Conservation (phyloP, 164 flowering plant species). For the Liquidambar formosana region DNA sequence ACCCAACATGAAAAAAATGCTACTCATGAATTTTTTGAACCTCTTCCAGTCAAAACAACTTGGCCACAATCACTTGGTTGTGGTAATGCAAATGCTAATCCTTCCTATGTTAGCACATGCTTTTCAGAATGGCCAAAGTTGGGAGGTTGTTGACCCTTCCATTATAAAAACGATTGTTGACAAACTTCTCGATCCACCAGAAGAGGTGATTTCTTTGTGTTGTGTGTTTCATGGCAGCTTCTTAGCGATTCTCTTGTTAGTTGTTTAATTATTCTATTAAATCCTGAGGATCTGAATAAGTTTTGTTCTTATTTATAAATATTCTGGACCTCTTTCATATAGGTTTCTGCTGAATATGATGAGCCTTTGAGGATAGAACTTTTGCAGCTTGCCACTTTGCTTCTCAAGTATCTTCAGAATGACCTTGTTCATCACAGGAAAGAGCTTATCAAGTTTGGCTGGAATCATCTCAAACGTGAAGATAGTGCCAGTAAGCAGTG, state of each 20-base stretch:
- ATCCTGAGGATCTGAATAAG: background rate
- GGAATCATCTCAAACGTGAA: constrained; percentile 99
- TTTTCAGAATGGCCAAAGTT: constrained; percentile 86
- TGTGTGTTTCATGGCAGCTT: background rate
- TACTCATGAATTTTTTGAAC: constrained; percentile 75
- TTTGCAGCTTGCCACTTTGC: constrained; percentile 94
- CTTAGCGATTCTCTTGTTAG: constrained; percentile 1
- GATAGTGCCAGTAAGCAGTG: constrained; percentile 99
- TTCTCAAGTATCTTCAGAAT: constrained; percentile 91
- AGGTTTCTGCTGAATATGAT: constrained; percentile 98
- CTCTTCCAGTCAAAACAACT: constrained; percentile 91
- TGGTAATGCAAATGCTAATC: constrained; percentile 97
- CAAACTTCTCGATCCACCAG: constrained; percentile 98
- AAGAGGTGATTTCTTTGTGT: constrained; percentile 62
- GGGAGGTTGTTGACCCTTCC: constrained; percentile 91
- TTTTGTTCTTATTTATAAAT: background rate
- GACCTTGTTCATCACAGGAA: constrained; percentile 97
- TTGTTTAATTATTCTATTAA: background rate
- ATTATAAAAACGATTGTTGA: constrained; percentile 92
- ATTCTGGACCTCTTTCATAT: background rate
- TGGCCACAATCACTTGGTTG: constrained; percentile 88
- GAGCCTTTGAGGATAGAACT: constrained; percentile 97
- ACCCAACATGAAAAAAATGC: constrained; percentile 78
- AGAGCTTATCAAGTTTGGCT: constrained; percentile 97
- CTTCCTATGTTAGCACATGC: constrained; percentile 98